Base-by-base conservation (phyloP, 495 filamentous ascomycete genomes). In the Penicillium malachiteum region DNA sequence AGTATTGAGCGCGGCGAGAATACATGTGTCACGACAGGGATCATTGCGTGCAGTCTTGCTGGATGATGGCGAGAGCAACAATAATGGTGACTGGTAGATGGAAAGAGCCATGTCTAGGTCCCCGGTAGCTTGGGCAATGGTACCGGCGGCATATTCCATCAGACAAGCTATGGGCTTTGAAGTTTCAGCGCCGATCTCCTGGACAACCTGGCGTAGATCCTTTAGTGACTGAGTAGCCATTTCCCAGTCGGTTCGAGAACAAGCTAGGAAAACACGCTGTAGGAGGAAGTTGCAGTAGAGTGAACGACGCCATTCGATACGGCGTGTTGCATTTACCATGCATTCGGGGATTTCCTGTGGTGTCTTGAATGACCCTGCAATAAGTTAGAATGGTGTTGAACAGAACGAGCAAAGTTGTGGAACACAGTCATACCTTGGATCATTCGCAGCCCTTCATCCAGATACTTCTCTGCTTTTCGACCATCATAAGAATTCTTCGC, bases 1-100 rank as follows among this genome's bases (percentile, higher is more conserved):
- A 18, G 81, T 80, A 70, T 96, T 97, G 54, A 99, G 81, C 5
- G 84, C 75, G 5, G 91, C 88, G 10, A 97, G 81, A 46, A 96
- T 81, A 8, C 85, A 76, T 16, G 95, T 74, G 57, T 96, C 90
- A 3, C 82, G 78, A 44, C 81, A 79, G n/a, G 85, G 74, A 35
- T 85, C 80, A 49, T 81, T 75, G 47, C 69, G 71, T 43, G 70
- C 58, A 58, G 70, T 72, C 41, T 63, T 70, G 55, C 63, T 79
- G 50, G 60, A 71, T 14, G 63, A 65, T 31, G 75, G 66, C 14
- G 87, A 77, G 26, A 79, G 64, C 18, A 69, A 72, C 54, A 96
- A 82, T 35, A 74, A 66, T 9, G 74, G 67, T 39, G 84, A 80
- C 63, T 84, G 76, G 74, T 86, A 97, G 14, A 87, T 77, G 11